Percentiles rank a stretch among this genome's conserved stretches.
Evolutionary conservation across 2,329 filamentous ascomycete species (phyloP).

Genomic region (Aspergillus arachidicola): DNA sequence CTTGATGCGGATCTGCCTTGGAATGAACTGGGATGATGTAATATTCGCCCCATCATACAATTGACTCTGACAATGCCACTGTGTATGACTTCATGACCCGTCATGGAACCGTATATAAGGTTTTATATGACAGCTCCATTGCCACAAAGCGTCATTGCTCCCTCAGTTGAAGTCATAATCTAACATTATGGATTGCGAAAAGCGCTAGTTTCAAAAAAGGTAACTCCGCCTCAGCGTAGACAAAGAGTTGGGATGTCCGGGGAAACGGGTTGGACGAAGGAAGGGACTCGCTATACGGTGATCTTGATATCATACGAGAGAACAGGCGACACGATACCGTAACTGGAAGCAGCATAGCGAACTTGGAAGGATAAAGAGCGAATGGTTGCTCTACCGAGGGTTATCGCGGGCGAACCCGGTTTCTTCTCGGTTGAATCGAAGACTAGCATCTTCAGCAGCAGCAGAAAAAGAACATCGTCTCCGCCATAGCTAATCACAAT

Average conservation of each 20-base stretch:
- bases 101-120: background rate
- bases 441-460: background rate
- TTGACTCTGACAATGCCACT: background rate
- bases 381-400: background rate
- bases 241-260: background rate
- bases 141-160: background rate
- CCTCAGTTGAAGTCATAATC: background rate
- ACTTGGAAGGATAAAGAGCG: background rate
- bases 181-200: background rate
- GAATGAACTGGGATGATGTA: background rate
- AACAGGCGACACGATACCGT: background rate
- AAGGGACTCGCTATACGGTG: background rate
- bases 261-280: background rate
- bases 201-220: background rate
- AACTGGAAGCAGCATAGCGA: background rate
- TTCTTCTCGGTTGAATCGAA: background rate
- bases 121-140: background rate
- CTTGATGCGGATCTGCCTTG: background rate
- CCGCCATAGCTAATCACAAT: background rate
- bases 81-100: background rate
- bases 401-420: background rate
- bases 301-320: background rate
- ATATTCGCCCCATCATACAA: background rate
- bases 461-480: background rate
- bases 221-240: background rate